Evolutionary conservation across 257 asterid genomes (phyloP).

Genomic region (Solanum habrochaites): DNA sequence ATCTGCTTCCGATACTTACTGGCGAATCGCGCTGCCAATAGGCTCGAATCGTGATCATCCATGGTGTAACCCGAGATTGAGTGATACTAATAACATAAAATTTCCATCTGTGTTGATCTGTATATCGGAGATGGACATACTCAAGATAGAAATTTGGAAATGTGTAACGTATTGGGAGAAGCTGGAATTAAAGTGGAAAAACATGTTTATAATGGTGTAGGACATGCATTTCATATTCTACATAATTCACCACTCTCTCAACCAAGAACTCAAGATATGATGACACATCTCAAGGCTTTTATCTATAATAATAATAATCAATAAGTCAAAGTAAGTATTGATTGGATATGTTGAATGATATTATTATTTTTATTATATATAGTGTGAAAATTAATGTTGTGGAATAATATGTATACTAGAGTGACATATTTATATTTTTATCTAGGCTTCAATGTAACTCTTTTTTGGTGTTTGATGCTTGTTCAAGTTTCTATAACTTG

Average conservation of each 20-base stretch:
- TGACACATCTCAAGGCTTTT: background rate
- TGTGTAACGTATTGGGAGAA: background rate
- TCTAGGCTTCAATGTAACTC: background rate
- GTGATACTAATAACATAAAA: background rate
- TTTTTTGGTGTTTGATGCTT: background rate
- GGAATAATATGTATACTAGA: background rate
- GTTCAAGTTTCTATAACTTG: background rate
- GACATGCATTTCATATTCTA: slow-evolving; percentile 4
- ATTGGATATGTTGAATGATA: background rate
- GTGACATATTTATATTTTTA: background rate
- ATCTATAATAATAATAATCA: background rate
- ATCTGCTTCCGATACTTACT: slow-evolving; percentile 1
- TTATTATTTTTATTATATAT: background rate
- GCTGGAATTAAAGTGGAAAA: background rate
- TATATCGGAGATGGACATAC: background rate
- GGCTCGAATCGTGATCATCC: slow-evolving; percentile 10
- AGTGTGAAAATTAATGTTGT: background rate
- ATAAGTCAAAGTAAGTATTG: background rate
- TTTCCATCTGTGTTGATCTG: background rate
- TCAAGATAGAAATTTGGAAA: background rate
- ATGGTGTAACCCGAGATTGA: slow-evolving; percentile 14
- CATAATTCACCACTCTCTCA: slow-evolving; percentile 1
- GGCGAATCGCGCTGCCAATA: slow-evolving; percentile 17
- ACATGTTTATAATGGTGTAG: background rate
- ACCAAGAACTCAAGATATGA: slow-evolving; percentile 1